phyloP scores from a whole-genome alignment of 2,329 filamentous ascomycete genomes.

The Trichoderma cornu-damae region DNA sequence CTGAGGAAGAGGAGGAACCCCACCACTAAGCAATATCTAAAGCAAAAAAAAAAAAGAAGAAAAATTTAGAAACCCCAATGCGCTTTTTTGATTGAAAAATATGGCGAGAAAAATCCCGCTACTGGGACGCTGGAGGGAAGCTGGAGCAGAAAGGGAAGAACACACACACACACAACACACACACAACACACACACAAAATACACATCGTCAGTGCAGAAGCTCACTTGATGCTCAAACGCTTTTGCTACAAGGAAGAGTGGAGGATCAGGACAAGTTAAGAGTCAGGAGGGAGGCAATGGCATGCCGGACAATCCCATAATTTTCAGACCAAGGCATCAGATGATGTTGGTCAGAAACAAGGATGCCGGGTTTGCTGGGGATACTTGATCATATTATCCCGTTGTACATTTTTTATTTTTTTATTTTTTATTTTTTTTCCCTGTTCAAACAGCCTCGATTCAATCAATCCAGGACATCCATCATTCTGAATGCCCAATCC shows the following conservation, averaged over 20 bases:
- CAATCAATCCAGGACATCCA: constrained; percentile 30
- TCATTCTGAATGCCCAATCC: constrained; percentile 30
- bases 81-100: not conserved
- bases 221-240: not conserved
- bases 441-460: constrained; percentile 30
- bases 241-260: not conserved
- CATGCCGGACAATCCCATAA: constrained; percentile 8
- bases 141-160: not conserved
- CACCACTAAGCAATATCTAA: too few species aligned
- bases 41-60: constrained; percentile 21
- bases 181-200: too few species aligned
- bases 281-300: constrained; percentile 9
- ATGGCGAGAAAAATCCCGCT: not conserved
- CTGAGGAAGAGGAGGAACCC: constrained; percentile 57
- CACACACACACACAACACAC: too few species aligned
- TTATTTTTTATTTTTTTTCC: constrained; percentile 32
- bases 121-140: not conserved
- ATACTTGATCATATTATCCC: constrained; percentile 27
- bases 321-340: constrained; percentile 13
- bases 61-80: too few species aligned
- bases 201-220: not conserved
- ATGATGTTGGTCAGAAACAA: constrained; percentile 15
- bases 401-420: constrained; percentile 40
- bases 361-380: constrained; percentile 20
- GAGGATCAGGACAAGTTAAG: not conserved